phyloP scores from a whole-genome alignment of 1,284 basidiomycete genomes.

The Puccinia brachypodii region DNA sequence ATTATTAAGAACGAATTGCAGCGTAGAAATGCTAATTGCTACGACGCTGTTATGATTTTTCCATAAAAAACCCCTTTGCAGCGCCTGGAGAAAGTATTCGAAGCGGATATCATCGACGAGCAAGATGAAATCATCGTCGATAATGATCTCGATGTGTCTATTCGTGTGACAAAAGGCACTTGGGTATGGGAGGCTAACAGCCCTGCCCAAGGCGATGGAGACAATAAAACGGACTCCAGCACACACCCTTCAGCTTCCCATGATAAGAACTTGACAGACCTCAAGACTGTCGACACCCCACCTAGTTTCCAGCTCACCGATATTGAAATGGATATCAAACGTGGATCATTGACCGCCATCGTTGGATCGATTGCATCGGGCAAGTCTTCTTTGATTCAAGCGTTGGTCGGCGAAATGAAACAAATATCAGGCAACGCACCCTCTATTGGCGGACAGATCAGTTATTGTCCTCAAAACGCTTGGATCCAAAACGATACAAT shows the following conservation, averaged over 20 bases:
- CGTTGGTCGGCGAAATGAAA: slow-evolving; percentile 29
- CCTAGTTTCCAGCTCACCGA: slow-evolving; percentile 64
- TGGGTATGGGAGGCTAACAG: slow-evolving; percentile 8
- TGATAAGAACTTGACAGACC: not conserved
- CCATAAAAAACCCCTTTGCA: not conserved
- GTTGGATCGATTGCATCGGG: slow-evolving; percentile 86
- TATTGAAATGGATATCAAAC: slow-evolving; percentile 72
- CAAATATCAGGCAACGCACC: not conserved
- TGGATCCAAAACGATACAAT: slow-evolving; percentile 84
- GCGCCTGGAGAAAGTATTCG: slow-evolving; percentile 27
- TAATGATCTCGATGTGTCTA: not conserved
- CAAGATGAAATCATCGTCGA: not conserved
- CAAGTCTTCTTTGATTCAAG: slow-evolving; percentile 63
- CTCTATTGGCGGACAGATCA: slow-evolving; percentile 56
- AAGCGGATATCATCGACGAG: not conserved
- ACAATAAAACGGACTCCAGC: not conserved
- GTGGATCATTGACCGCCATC: slow-evolving; percentile 80
- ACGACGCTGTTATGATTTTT: not conserved
- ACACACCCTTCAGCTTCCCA: not conserved
- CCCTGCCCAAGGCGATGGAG: not conserved
- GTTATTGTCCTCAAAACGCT: slow-evolving; percentile 83
- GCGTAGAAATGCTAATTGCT: not conserved
- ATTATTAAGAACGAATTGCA: not conserved
- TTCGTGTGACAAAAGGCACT: not conserved
- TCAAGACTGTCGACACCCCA: not conserved